Percentiles rank a stretch among this genome's conserved stretches.
Conservation (phyloP, 129 eudicot species). For the Artemisia annua region DNA sequence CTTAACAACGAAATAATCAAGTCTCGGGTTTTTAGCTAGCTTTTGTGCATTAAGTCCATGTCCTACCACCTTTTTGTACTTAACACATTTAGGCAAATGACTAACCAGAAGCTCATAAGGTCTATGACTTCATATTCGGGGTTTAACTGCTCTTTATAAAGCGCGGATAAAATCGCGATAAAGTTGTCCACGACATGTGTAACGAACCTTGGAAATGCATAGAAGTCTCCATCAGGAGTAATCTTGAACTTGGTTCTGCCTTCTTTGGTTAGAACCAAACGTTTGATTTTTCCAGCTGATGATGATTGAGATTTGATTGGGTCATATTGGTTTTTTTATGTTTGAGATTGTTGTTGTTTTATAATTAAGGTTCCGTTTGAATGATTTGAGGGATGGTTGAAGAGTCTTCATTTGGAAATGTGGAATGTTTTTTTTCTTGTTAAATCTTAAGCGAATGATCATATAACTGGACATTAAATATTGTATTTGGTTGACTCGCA, state of each 20-base stretch:
- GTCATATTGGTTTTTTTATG: conserved; percentile 19
- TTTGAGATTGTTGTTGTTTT: conserved; percentile 29
- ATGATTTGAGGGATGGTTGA: conserved; percentile 44
- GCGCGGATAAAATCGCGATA: conserved; percentile 51
- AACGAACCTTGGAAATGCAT: conserved; percentile 68
- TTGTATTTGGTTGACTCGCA: no score
- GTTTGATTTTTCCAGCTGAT: conserved; percentile 59
- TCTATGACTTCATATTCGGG: conserved; percentile 64
- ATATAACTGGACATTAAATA: no score
- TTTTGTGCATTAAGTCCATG: conserved; percentile 91
- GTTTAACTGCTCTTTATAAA: conserved; percentile 49
- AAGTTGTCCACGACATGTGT: conserved; percentile 73
- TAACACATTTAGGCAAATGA: conserved; percentile 62
- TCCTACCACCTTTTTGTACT: conserved; percentile 69
- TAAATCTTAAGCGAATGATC: no score
- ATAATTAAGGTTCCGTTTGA: conserved; percentile 35
- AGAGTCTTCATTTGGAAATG: conserved; percentile 38
- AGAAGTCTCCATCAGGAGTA: conserved; percentile 65
- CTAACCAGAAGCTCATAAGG: conserved; percentile 92
- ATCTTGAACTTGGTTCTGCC: conserved; percentile 70
- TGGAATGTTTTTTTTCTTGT: conserved; percentile 14
- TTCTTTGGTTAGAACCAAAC: conserved; percentile 57
- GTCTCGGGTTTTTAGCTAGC: conserved; percentile 65
- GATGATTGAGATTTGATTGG: conserved; percentile 22
- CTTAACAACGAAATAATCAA: conserved; percentile 77